phyloP scores from a whole-genome alignment of 441 rosid species.

The Daphne laureola region DNA sequence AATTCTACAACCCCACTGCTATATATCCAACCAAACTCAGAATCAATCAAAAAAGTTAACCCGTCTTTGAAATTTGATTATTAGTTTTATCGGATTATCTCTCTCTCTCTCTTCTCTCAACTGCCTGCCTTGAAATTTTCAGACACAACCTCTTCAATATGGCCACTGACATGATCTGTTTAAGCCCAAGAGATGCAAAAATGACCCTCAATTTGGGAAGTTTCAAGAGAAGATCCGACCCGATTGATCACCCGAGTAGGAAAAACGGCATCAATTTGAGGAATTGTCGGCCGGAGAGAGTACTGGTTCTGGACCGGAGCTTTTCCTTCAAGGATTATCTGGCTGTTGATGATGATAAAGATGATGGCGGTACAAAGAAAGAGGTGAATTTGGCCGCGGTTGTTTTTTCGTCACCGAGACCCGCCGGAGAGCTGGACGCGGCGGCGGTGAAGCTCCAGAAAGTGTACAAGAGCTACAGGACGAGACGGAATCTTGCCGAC shows the following conservation, averaged over 20 bases:
- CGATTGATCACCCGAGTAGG: slow-evolving; percentile 17
- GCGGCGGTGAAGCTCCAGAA: slow-evolving; percentile 68
- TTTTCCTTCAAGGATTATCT: slow-evolving; percentile 39
- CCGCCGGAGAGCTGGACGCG: slow-evolving; percentile 61
- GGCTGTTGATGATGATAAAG: slow-evolving; percentile 11
- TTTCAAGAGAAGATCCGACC: slow-evolving; percentile 25
- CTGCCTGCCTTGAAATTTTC: slow-evolving; percentile 30
- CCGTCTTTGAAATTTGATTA: too few relatives aligned
- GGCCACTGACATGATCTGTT: slow-evolving; percentile 15
- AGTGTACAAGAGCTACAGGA: slow-evolving; percentile 62
- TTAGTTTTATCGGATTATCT: too few relatives aligned
- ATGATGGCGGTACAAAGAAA: slow-evolving; percentile 12
- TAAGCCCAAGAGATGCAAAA: slow-evolving; percentile 11
- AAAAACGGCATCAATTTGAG: slow-evolving; percentile 37
- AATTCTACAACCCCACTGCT: too few relatives aligned
- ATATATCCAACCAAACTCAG: too few relatives aligned
- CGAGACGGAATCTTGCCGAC: slow-evolving; percentile 62
- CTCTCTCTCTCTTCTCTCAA: slow-evolving; percentile 26
- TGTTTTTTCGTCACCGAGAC: slow-evolving; percentile 53
- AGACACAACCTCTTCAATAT: slow-evolving; percentile 18
- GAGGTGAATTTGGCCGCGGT: slow-evolving; percentile 13
- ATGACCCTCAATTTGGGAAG: slow-evolving; percentile 22
- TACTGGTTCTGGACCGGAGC: slow-evolving; percentile 25
- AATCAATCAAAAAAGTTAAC: too few relatives aligned
- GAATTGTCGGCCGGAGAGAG: slow-evolving; percentile 39